Conservation (phyloP, 441 rosid species). For the Syzygium malaccense region DNA sequence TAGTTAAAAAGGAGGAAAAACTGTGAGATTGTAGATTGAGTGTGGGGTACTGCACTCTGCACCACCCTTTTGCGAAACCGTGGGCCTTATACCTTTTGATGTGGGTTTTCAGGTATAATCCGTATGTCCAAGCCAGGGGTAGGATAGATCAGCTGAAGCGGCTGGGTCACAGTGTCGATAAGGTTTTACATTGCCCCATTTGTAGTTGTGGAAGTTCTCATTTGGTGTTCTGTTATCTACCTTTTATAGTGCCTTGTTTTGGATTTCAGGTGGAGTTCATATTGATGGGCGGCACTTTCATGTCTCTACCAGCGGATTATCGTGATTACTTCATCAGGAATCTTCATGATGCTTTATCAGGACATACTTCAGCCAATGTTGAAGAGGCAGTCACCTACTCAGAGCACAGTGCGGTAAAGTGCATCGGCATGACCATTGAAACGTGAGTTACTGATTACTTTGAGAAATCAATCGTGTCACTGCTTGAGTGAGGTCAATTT, state of each 20-base stretch:
- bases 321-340: slow-evolving; percentile 89
- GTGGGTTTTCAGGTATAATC: slow-evolving; percentile 57
- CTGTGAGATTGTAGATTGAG: neutral
- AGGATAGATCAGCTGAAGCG: slow-evolving; percentile 98
- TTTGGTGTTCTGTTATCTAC: neutral
- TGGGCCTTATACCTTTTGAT: neutral
- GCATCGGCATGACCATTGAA: slow-evolving; percentile 99
- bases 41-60: neutral
- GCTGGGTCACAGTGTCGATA: slow-evolving; percentile 96
- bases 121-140: slow-evolving; percentile 96
- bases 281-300: slow-evolving; percentile 97
- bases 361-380: slow-evolving; percentile 90
- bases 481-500: neutral
- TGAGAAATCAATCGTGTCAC: neutral
- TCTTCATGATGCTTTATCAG: slow-evolving; percentile 97
- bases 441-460: slow-evolving; percentile 57
- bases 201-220: neutral
- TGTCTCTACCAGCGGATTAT: slow-evolving; percentile 95
- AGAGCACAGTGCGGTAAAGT: slow-evolving; percentile 87
- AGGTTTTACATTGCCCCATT: slow-evolving; percentile 28
- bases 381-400: slow-evolving; percentile 98
- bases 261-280: slow-evolving; percentile 86
- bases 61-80: neutral
- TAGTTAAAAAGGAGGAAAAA: neutral
- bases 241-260: neutral